Evolutionary conservation across 2,329 filamentous ascomycete genomes (phyloP), one percentile per base, ranked within the genome.

Genomic region (Neocatenulostroma microsporum): DNA sequence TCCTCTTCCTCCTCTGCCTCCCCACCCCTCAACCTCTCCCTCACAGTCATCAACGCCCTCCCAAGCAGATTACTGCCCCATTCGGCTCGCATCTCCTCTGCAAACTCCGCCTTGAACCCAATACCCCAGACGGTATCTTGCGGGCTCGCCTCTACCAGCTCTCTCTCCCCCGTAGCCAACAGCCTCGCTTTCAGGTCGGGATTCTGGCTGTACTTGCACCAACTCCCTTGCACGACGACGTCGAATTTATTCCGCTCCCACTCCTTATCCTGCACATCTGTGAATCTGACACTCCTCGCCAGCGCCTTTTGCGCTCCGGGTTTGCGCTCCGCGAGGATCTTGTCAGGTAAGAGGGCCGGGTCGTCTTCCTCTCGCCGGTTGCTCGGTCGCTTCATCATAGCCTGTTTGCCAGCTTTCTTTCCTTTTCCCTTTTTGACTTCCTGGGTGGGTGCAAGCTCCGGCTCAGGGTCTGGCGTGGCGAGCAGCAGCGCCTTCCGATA

Each of bases 41-140:
- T 68, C 15, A 76, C 74, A 36, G 63, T 66, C 73, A 74, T 74
- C 53, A 82, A 54, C 17, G 70, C 76, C 59, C 72, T 73, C 0
- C 79, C 80, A 29, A 83, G 54, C 40, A 81, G 51, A 58, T 83
- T 83, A 59, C 70, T 36, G 0, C 79, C 79, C 80, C 78, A 83
- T 3, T 54, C 46, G 23, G 23, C 23, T n/a, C n/a, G 23, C n/a
- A n/a, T 25, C 17, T 30, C 28, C 15, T 2, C 3, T 19, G 7
- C 11, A 75, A 67, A 37, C 17, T 30, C 29, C 13, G 34, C 42
- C n/a, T 18, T 17, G 13, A 37, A 47, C 0, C 46, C 44, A 25
- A 47, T 45, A 1, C 46, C 46, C 46, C 46, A 49, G 6, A 47
- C 40, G 6, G 31, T 21, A 30, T 45, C 44, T 31, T 27, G 38